Evolutionary conservation across 345 rosid genomes (phyloP).

Genomic region (Camelina neglecta): DNA sequence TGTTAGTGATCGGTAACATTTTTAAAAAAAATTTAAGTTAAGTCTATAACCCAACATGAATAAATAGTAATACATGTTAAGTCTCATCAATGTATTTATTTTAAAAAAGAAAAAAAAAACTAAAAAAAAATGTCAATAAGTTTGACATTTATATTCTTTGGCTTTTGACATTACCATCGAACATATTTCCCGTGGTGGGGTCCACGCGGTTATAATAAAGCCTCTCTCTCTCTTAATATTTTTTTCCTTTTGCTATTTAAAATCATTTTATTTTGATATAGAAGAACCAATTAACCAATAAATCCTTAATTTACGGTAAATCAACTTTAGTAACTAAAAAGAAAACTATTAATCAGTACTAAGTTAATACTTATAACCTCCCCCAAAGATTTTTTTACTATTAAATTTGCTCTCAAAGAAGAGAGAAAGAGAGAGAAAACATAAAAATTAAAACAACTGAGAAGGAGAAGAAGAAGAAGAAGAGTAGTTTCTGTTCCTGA

Average conservation of each 20-base stretch:
- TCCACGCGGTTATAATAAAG: conserved; percentile 45
- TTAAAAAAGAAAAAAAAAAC: not conserved
- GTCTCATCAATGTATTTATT: too few species aligned
- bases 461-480: conserved; percentile 1
- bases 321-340: conserved; percentile 32
- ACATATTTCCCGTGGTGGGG: conserved; percentile 43
- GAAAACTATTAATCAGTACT: not conserved
- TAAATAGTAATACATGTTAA: too few species aligned
- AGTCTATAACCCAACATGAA: too few species aligned
- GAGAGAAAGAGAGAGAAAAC: not conserved
- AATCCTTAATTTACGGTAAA: conserved; percentile 37
- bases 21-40: too few species aligned
- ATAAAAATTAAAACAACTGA: conserved; percentile 10
- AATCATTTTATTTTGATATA: not conserved
- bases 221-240: conserved; percentile 17
- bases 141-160: conserved; percentile 48
- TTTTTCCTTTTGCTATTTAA: too few species aligned
- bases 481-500: conserved; percentile 18
- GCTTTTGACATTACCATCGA: conserved; percentile 43
- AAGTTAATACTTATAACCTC: not conserved
- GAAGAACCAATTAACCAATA: conserved; percentile 10
- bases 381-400: too few species aligned
- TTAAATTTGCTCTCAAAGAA: not conserved
- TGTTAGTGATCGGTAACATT: too few species aligned
- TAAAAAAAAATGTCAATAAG: conserved; percentile 3